Base-by-base conservation (phyloP, 73 alveolate species). In the Paramecium tetraurelia region DNA sequence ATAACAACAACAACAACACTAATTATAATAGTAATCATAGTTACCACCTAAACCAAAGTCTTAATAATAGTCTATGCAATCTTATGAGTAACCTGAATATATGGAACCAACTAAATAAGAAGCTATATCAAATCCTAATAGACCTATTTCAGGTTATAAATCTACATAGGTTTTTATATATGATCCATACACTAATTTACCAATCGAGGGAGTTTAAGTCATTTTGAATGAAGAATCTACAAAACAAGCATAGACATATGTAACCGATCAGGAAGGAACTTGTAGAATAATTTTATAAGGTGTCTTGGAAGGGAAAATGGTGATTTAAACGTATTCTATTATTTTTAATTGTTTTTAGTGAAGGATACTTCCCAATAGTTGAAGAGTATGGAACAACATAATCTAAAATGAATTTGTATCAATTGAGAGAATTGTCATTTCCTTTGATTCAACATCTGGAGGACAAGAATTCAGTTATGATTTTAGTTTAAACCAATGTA, bases 161-260 rank as follows among this genome's bases (percentile, higher is more conserved):
- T 24, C 90, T 43, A 80, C 90, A 12, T 11, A 31, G 20, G 90
- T 80, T 0, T 80, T 80, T 46, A 46, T 80, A 24, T 80, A 80
- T 80, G 90, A 80, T 46, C 90, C 90, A 38, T 80, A 80, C 12
- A 80, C 90, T 2, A 80, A 80, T 80, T 80, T 6, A 80, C 90
- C 90, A 6, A 48, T 80, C 22, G 46, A 33, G 24, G 90, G 90
- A 21, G 90, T 80, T 8, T 31, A 59, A 80, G 57, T 80, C 0
- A 41, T 24, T 20, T 44, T 80, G 48, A 80, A 80, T 46, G 90
- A 80, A 46, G 90, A 80, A 44, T 80, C 90, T 9, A 80, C 90
- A 5, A 80, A 80, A 48, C 12, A 80, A 80, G 29, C 90, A 44
- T 31, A 33, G 12, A 41, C 76, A 4, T 80, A 80, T 35, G 57